Base-by-base conservation (phyloP, 2,329 filamentous ascomycete genomes). In the Hypoxylon sp. region DNA sequence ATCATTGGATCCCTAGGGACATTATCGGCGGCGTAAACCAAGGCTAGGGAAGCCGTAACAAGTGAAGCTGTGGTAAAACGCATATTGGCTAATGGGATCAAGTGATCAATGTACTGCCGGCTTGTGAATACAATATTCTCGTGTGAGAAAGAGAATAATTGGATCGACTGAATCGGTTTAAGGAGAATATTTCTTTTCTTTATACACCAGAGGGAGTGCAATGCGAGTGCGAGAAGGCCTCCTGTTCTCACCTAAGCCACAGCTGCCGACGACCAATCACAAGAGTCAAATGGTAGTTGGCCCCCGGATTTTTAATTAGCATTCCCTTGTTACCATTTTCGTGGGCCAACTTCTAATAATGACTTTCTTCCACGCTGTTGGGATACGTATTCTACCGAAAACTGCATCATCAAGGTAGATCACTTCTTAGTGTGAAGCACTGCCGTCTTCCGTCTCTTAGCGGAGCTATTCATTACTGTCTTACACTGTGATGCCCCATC, bases 1-100 rank as follows among this genome's bases (percentile, higher is more conserved):
- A 73, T 72, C 63, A 67, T 65, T 23, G 73, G 67, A 41, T 70
- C 64, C 13, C 67, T 62, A 19, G 70, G 67, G 7, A 50, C 65
- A 13, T 67, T 11, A 21, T 69, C 43, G 49, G 58, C 64, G 28
- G 62, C 68, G 23, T 72, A 58, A 34, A 70, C 73, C 6, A 65
- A 45, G 59, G 72, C 66, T 21, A 71, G 25, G 45, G 69, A 60
- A 45, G 70, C 68, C 46, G 63, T 61, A 56, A 74, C 41, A 36
- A 74, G 49, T n/a, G 65, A 63, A 10, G 64, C 51, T 19, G 64
- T 59, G 17, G 61, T 46, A 61, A 74, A 69, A 57, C 53, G 70
- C 73, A 74, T 74, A 32, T 34, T 65, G 61, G 32, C 25, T 57
- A 32, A 57, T 51, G 17, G 25, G 52, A 51, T 63, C 48, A 23